Evolutionary conservation across 495 filamentous ascomycete species (phyloP).

Genomic region (Penicillium canescens): DNA sequence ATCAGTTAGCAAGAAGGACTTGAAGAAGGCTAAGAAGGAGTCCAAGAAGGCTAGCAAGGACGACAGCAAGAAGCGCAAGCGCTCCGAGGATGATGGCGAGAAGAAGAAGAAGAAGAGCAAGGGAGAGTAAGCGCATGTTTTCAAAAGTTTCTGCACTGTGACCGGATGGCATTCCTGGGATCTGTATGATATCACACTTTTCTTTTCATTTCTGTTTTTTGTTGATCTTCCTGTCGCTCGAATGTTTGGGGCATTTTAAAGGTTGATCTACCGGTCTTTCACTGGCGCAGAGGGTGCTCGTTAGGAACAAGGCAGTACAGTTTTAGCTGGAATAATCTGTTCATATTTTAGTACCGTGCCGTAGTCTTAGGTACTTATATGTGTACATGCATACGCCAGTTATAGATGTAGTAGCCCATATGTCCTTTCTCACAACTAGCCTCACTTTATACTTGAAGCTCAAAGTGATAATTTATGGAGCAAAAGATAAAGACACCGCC

Average conservation of each 20-base stretch:
- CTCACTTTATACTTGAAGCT: background rate
- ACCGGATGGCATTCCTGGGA: constrained; percentile 34
- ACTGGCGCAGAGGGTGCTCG: constrained; percentile 32
- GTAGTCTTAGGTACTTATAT: background rate
- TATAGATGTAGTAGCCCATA: background rate
- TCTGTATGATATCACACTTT: constrained; percentile 53
- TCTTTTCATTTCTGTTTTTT: constrained; percentile 24
- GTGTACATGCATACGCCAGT: background rate
- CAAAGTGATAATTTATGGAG: background rate
- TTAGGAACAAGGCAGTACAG: constrained; percentile 39
- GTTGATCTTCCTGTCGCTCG: constrained; percentile 28
- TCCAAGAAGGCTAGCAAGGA: constrained; percentile 56
- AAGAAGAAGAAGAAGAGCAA: constrained; percentile 65
- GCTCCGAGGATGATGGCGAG: constrained; percentile 47
- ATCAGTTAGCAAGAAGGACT: constrained; percentile 70
- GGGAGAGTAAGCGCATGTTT: constrained; percentile 40
- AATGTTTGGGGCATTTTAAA: constrained; percentile 47
- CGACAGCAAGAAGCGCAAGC: constrained; percentile 58
- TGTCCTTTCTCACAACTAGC: too few species aligned
- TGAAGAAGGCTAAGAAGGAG: constrained; percentile 73
- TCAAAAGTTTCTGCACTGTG: constrained; percentile 32
- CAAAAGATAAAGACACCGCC: constrained; percentile 15
- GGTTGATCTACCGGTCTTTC: constrained; percentile 38
- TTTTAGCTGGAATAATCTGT: constrained; percentile 35
- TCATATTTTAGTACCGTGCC: constrained; percentile 22